Base-by-base conservation (phyloP, 179 eudicot species). In the Gypsophila paniculata region DNA sequence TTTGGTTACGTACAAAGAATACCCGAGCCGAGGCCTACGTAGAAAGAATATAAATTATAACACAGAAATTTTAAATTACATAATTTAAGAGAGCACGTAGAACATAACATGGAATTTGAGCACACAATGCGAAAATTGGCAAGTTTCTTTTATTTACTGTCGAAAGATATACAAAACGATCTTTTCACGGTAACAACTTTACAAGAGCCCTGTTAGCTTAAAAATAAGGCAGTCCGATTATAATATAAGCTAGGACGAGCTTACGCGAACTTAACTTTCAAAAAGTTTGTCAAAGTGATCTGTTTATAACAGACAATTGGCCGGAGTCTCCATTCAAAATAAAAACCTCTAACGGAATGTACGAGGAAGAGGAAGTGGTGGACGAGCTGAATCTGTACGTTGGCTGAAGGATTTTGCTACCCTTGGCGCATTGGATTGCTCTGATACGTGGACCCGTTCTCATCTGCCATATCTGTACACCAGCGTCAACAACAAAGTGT, bases 361-460 rank as follows among this genome's bases (percentile, higher is more conserved):
- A 85, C 10, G 87, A 73, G 5, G 90, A 74, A 58, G 89, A 76
- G 0, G 89, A 77, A 19, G 76, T 36, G 23, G 66, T n/a, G 21
- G 90, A 83, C 3, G 90, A 85, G 46, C 81, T 90, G 69, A 91
- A 91, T 81, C 91, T 87, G 73, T 89, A 89, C 5, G 98, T 89
- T 60, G 98, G 98, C 82, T 93, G 98, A 71, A 93, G 82, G 65
- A 93, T 89, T 81, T 79, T 89, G 85, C 98, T 87, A 34, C 98
- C 98, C 82, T 80, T 93, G 9, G 90, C 67, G 70, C 95, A 91
- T 22, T 84, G 83, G 58, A 93, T 82, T 1, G 89, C 83, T 13
- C 89, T 79, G 69, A 89, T 81, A 10, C 96, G 88, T 25, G 92
- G 91, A 34, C 96, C 96, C 0, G 92, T 87, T 62, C 96, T 89